Percentiles rank a stretch among this genome's conserved stretches.
Evolutionary conservation across 805 yeast genomes (phyloP).

Genomic region (Zygosaccharomyces kombuchaensis): DNA sequence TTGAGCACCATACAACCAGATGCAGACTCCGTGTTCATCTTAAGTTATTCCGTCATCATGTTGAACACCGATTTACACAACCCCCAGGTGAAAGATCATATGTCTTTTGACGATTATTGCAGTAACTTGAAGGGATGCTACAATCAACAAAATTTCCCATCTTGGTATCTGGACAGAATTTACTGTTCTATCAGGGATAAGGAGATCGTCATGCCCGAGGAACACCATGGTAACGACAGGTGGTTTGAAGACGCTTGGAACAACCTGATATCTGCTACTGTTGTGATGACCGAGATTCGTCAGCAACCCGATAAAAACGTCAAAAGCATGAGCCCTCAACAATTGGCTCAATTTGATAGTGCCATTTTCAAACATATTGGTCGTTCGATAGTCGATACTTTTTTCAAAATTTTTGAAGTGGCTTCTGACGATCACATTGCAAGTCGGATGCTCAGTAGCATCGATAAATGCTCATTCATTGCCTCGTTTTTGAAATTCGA

Average conservation of each 20-base stretch:
- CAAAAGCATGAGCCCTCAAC: conserved; percentile 23
- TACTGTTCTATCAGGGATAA: conserved; percentile 74
- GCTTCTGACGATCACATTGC: conserved; percentile 89
- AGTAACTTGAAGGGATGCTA: conserved; percentile 77
- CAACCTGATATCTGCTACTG: conserved; percentile 48
- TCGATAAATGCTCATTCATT: conserved; percentile 78
- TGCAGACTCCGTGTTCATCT: conserved; percentile 80
- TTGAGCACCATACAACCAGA: conserved; percentile 60
- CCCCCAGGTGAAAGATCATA: conserved; percentile 86
- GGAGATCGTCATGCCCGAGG: conserved; percentile 97
- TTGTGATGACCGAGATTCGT: conserved; percentile 32
- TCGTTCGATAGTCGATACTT: conserved; percentile 61
- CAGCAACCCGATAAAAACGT: conserved; percentile 19
- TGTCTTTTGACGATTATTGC: conserved; percentile 81
- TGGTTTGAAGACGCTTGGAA: conserved; percentile 91
- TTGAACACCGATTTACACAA: conserved; percentile 90
- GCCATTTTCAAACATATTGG: conserved; percentile 64
- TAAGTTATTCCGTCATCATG: conserved; percentile 90
- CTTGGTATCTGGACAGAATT: conserved; percentile 78
- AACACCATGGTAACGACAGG: conserved; percentile 86
- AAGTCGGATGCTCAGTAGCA: conserved; percentile 78
- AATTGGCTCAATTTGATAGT: conserved; percentile 58
- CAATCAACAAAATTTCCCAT: conserved; percentile 72
- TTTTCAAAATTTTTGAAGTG: conserved; percentile 74
- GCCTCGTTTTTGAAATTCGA: conserved; percentile 60